Percentiles rank a stretch among this genome's conserved stretches.
Conservation (phyloP, 352 stramenopile species). For the Thalassiosira livingstoniorum region DNA sequence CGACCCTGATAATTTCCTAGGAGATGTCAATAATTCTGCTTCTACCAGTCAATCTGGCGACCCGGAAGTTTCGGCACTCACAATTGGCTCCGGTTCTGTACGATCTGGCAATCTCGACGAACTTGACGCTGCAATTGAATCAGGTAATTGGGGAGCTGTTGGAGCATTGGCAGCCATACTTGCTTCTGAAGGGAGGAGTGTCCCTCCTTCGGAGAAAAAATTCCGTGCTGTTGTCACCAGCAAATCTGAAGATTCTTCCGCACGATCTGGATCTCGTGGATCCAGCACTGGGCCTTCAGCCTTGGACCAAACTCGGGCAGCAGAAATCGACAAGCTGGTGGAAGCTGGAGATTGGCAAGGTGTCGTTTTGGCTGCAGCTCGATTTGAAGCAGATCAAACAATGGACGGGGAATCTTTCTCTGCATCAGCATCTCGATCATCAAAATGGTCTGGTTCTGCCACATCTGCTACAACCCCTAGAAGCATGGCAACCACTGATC, state of each 20-base stretch:
- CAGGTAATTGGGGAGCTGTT: slow-evolving; percentile 61
- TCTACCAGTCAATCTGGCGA: too few species aligned
- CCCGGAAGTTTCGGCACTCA: too few species aligned
- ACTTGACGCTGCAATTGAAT: slow-evolving; percentile 59
- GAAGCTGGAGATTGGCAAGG: slow-evolving; percentile 85
- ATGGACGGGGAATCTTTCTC: slow-evolving; percentile 57
- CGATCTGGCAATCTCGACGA: slow-evolving; percentile 44
- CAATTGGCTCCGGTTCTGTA: too few species aligned
- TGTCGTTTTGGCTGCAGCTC: slow-evolving; percentile 77
- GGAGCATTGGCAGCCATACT: slow-evolving; percentile 54
- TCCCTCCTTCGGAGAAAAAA: slow-evolving; percentile 9
- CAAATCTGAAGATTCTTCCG: slow-evolving; percentile 49
- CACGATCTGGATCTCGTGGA: slow-evolving; percentile 18
- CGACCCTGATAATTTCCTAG: too few species aligned
- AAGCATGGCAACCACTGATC: slow-evolving; percentile 48
- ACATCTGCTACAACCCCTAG: slow-evolving; percentile 37
- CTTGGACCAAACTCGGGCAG: slow-evolving; percentile 42
- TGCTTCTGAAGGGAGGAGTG: slow-evolving; percentile 29
- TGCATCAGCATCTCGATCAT: slow-evolving; percentile 49
- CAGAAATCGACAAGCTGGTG: slow-evolving; percentile 67
- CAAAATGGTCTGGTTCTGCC: slow-evolving; percentile 41
- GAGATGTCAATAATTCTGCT: too few species aligned
- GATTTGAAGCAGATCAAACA: slow-evolving; percentile 70
- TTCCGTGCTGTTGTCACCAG: slow-evolving; percentile 16
- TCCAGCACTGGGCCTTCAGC: slow-evolving; percentile 25